These are phyloP conservation scores for Lagerstroemia speciosa DNA, from an alignment of 345 rosid genomes.

Conservation along the genomic window DNA sequence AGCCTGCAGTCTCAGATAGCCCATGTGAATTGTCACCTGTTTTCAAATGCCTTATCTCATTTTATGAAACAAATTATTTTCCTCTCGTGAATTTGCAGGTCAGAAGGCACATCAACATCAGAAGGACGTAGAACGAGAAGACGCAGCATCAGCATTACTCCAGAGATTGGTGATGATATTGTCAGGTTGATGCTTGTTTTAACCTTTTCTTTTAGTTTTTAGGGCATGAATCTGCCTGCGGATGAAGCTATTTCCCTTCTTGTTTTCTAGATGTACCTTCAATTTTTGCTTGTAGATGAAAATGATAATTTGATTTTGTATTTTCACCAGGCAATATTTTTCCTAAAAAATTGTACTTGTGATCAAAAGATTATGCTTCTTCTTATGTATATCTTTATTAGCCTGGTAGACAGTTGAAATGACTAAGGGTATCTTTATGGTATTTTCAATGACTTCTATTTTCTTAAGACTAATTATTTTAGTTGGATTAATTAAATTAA, in stretches of 20 bases:
- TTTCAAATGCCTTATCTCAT: background rate
- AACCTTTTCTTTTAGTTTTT: background rate
- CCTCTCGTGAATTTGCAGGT: constrained; percentile 31
- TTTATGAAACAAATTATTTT: background rate
- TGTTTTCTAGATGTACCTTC: background rate
- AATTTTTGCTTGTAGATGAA: background rate
- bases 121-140: constrained; percentile 84
- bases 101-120: constrained; percentile 67
- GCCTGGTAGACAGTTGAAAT: background rate
- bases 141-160: constrained; percentile 95
- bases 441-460: no score
- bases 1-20: background rate
- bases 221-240: background rate
- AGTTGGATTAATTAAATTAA: background rate
- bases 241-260: background rate
- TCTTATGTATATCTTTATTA: background rate
- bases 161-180: constrained; percentile 97
- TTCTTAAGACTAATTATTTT: background rate
- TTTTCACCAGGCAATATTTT: background rate
- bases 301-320: background rate
- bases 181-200: constrained; percentile 22
- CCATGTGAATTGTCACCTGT: background rate
- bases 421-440: background rate
- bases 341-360: background rate
- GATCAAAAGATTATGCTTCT: background rate